These are phyloP conservation scores for Chlamydomonas sp. DNA, from an alignment of 139 green algal genomes.

Conservation along the genomic window DNA sequence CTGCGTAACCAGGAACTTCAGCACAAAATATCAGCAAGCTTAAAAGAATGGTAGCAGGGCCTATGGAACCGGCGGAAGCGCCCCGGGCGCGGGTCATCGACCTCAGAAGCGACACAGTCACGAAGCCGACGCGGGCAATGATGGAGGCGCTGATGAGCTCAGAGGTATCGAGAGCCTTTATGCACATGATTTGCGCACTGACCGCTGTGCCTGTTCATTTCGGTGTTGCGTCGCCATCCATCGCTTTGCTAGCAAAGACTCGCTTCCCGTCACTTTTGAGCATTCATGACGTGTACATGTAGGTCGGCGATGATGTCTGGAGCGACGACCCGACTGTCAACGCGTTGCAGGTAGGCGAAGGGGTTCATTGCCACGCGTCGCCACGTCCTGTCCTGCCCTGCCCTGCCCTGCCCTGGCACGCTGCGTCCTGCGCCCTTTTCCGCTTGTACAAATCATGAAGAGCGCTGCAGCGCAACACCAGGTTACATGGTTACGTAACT, in stretches of 20 bases:
- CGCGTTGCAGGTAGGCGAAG: slow-evolving; percentile 54
- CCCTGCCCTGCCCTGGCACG: no score
- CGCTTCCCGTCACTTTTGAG: background rate
- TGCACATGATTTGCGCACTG: no score
- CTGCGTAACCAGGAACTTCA: no score
- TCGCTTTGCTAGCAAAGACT: no score
- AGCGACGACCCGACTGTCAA: slow-evolving; percentile 80
- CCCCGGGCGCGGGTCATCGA: slow-evolving; percentile 39
- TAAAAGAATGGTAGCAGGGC: no score
- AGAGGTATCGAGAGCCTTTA: background rate
- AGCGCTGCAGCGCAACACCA: no score
- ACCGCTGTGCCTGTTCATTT: no score
- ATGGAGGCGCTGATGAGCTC: slow-evolving; percentile 61
- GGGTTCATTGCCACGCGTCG: background rate
- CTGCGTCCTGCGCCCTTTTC: no score
- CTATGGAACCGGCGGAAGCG: no score
- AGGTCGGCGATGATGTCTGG: slow-evolving; percentile 84
- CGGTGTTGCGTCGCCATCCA: no score
- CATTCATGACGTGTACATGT: background rate
- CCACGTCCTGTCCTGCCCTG: background rate
- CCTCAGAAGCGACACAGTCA: slow-evolving; percentile 79
- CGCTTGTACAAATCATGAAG: no score
- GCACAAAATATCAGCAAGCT: no score
- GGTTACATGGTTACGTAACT: background rate
- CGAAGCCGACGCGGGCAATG: slow-evolving; percentile 73